phyloP scores from a whole-genome alignment of 116 monocot genomes.

The Cymodocea nodosa region DNA sequence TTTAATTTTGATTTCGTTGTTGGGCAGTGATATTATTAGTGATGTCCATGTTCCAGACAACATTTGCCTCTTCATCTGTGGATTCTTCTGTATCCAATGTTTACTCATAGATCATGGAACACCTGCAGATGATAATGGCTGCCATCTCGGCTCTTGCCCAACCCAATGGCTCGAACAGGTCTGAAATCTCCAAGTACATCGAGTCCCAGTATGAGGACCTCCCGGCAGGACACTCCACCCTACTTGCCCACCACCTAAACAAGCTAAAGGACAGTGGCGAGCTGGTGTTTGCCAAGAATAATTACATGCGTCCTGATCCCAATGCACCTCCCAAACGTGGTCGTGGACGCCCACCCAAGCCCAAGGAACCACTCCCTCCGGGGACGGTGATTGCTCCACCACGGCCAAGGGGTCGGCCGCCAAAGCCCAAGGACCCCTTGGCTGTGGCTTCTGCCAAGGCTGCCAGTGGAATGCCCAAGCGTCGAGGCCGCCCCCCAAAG shows the following conservation, averaged over 20 bases:
- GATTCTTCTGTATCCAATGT: background rate
- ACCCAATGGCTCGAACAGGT: conserved; percentile 40
- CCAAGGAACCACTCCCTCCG: conserved; percentile 11
- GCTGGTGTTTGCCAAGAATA: conserved; percentile 43
- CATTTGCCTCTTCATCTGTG: no score
- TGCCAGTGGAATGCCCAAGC: conserved; percentile 30
- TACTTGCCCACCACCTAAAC: conserved; percentile 37
- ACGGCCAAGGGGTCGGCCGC: conserved; percentile 48
- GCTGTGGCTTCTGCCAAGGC: conserved; percentile 23
- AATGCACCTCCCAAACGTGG: conserved; percentile 12
- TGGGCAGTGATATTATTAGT: no score
- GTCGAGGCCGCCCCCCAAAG: conserved; percentile 59
- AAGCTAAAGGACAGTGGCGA: conserved; percentile 64
- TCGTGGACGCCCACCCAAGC: conserved; percentile 20
- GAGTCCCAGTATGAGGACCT: conserved; percentile 42
- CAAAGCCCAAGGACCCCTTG: conserved; percentile 40
- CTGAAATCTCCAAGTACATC: conserved; percentile 55
- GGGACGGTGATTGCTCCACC: conserved; percentile 13
- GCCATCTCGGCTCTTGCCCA: conserved; percentile 49
- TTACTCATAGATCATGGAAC: background rate
- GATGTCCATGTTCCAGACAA: no score
- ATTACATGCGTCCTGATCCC: conserved; percentile 32
- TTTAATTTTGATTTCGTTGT: no score
- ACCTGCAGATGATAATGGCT: conserved; percentile 50
- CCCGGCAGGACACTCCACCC: conserved; percentile 26